Percentiles rank a stretch among this genome's conserved stretches.
phyloP scores from a whole-genome alignment of 1,284 basidiomycete genomes.

The Vanrija pseudolonga region DNA sequence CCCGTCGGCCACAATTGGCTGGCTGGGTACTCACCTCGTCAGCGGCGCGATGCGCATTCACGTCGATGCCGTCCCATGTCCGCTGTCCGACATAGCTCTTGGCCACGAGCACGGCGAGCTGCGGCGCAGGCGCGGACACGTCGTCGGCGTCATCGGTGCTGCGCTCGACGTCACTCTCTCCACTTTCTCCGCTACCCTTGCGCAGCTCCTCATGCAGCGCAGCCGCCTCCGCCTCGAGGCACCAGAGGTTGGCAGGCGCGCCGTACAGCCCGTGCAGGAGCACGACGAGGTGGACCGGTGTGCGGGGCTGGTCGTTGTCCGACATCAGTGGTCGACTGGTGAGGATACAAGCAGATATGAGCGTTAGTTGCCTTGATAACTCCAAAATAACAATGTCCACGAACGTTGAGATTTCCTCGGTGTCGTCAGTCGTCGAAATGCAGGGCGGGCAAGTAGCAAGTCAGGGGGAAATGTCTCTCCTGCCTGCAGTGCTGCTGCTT shows the following conservation, averaged over 20 bases:
- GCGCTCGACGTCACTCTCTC: conserved; percentile 1
- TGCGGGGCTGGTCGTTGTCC: too few relatives aligned
- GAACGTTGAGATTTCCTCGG: too few relatives aligned
- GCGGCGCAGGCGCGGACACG: not conserved
- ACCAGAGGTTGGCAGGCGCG: conserved; percentile 32
- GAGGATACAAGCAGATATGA: too few relatives aligned
- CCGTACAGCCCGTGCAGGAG: conserved; percentile 49
- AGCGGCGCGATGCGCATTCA: conserved; percentile 39
- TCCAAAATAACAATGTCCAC: too few relatives aligned
- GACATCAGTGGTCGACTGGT: too few relatives aligned
- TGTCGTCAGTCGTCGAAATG: too few relatives aligned
- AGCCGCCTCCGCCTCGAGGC: conserved; percentile 32
- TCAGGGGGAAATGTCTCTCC: too few relatives aligned
- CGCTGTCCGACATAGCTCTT: conserved; percentile 30
- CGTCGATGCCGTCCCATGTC: conserved; percentile 49
- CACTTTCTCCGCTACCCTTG: not conserved
- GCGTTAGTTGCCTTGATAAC: too few relatives aligned
- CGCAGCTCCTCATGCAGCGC: not conserved
- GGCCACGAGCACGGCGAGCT: conserved; percentile 25
- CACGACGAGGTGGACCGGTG: conserved; percentile 39
- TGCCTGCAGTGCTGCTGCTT: too few relatives aligned
- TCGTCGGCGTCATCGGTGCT: not conserved
- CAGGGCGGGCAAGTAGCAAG: too few relatives aligned
- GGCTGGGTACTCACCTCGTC: conserved; percentile 33
- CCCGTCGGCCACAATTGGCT: not conserved